These are phyloP conservation scores for Globisporangium barbulae DNA, from an alignment of 352 stramenopile species.

Conservation along the genomic window DNA sequence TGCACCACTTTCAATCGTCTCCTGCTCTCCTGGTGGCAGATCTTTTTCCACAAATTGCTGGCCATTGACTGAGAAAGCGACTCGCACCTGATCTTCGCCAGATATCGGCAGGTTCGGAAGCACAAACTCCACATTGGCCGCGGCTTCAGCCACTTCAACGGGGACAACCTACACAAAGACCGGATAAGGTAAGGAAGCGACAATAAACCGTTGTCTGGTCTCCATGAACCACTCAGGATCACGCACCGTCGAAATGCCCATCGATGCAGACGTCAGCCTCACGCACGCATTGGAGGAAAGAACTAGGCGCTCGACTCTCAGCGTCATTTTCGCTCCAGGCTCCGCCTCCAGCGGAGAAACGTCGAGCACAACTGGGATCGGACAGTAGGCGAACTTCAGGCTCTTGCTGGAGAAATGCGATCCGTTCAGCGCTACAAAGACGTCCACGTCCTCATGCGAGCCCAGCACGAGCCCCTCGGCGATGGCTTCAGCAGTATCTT, in stretches of 20 bases:
- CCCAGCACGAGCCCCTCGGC: constrained; percentile 26
- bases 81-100: constrained; percentile 13
- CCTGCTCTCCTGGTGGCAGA: neutral
- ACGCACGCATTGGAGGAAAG: constrained; percentile 15
- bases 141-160: constrained; percentile 18
- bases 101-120: constrained; percentile 14
- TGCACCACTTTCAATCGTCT: neutral
- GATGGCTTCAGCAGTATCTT: constrained; percentile 19
- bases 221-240: neutral
- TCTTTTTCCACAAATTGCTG: constrained; percentile 18
- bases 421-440: constrained; percentile 55
- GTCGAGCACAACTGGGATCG: constrained; percentile 16
- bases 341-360: constrained; percentile 21
- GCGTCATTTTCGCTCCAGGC: constrained; percentile 18
- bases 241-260: constrained; percentile 24
- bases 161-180: constrained; percentile 13
- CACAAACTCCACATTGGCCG: constrained; percentile 13
- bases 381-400: constrained; percentile 28
- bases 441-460: constrained; percentile 36
- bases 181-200: neutral
- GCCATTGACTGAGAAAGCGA: constrained; percentile 18
- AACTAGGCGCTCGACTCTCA: constrained; percentile 22
- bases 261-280: constrained; percentile 17
- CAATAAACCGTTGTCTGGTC: neutral
- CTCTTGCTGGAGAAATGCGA: constrained; percentile 38